Evolutionary conservation across 192 early-diverging fungal species (phyloP), one percentile per base, ranked within the genome.

Genomic region (Coemansia sp.): DNA sequence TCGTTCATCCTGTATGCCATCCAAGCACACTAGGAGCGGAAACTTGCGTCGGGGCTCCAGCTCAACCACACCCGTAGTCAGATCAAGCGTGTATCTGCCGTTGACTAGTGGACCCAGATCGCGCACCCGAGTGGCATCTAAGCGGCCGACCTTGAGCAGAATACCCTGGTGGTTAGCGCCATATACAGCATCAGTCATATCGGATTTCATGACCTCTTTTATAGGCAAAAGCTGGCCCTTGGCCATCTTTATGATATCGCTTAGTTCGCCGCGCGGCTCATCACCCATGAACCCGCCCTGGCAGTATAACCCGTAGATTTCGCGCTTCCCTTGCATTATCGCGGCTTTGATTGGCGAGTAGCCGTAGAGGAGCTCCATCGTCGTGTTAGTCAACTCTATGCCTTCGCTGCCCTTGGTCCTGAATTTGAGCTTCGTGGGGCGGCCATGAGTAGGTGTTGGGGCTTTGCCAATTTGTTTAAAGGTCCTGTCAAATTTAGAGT

Each of bases 301-400:
- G 6, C 62, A 24, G 53, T 68, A 78, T 4, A 75, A 39, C 3
- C 66, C 69, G 31, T 72, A 68, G 38, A 72, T 16, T 22, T 62
- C 50, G 12, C 80, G 80, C 55, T 50, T 50, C 1, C 80, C 71
- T 36, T 75, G 70, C 34, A 31, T 62, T 38, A 82, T 24, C 12
- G 72, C 80, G 1, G 80, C 75, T 66, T 58, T 8, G 36, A 74
- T 60, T 0, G 80, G 62, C n/a, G 65, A 31, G 6, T 69, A 12
- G 11, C 80, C 80, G 41, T 69, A 78, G n/a, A 82, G n/a, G 8
- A 78, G 72, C 68, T 82, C 80, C 57, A 57, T 57, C 3, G 29
- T 57, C 27, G 53, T 57, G 53, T 57, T 57, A 13, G 12, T 57
- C 24, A 57, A 3, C 29, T 57, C 53, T 57, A 57, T 57, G 53